Conservation (phyloP, 163 green algal genomes). For the Chlorella variabilis region DNA sequence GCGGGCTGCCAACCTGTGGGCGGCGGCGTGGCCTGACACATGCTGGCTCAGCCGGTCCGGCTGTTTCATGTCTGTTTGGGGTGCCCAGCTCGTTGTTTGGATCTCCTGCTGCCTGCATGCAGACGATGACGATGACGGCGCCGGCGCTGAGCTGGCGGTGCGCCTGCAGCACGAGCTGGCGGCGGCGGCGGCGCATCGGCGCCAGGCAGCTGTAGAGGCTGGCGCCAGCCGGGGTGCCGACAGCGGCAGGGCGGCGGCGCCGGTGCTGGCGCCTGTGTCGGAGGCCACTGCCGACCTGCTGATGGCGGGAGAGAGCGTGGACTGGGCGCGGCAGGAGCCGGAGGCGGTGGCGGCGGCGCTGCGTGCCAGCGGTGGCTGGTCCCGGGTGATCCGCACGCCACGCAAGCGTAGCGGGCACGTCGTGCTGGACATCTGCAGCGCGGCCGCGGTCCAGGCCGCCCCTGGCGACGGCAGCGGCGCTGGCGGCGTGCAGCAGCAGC, state of each 20-base stretch:
- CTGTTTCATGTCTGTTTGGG: too few relatives aligned
- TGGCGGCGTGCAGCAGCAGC: background rate
- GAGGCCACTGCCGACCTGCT: slow-evolving; percentile 23
- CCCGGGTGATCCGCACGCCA: slow-evolving; percentile 66
- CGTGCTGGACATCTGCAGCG: slow-evolving; percentile 76
- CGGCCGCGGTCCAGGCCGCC: background rate
- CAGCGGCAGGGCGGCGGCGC: background rate
- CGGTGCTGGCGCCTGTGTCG: slow-evolving; percentile 3
- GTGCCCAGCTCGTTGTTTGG: too few relatives aligned
- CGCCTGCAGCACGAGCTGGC: slow-evolving; percentile 7
- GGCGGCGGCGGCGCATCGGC: background rate
- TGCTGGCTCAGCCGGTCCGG: too few relatives aligned
- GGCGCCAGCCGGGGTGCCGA: background rate
- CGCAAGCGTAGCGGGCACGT: slow-evolving; percentile 72
- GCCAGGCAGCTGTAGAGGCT: background rate
- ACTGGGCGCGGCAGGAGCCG: slow-evolving; percentile 23
- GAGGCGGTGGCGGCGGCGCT: slow-evolving; percentile 35
- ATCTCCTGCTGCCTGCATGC: too few relatives aligned
- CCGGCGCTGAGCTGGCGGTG: slow-evolving; percentile 1
- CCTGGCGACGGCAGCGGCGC: too few relatives aligned
- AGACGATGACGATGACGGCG: slow-evolving; percentile 37
- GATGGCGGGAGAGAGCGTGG: background rate
- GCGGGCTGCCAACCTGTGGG: too few relatives aligned
- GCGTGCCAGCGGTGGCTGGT: slow-evolving; percentile 46
- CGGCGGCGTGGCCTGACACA: too few relatives aligned